These are phyloP conservation scores for Lenwebbia sp. DNA, from an alignment of 345 rosid genomes.

Conservation along the genomic window DNA sequence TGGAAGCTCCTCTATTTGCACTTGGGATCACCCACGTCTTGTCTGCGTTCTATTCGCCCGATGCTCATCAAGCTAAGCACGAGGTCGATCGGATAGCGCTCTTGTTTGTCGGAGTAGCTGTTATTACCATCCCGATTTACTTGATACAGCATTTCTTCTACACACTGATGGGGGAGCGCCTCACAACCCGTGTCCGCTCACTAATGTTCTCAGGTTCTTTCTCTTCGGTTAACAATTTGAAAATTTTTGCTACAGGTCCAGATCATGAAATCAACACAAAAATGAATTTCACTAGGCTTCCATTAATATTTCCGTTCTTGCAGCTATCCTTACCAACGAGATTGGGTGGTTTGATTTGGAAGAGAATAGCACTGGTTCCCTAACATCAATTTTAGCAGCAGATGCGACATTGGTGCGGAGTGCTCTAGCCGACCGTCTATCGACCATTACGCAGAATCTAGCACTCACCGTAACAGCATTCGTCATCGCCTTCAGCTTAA, in stretches of 20 bases:
- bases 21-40: conserved; percentile 56
- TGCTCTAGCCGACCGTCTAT: conserved; percentile 72
- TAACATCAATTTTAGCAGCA: conserved; percentile 61
- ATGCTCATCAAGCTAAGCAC: conserved; percentile 22
- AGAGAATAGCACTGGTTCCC: conserved; percentile 59
- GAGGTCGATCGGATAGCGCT: conserved; percentile 37
- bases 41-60: conserved; percentile 51
- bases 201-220: conserved; percentile 65
- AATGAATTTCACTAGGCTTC: not conserved
- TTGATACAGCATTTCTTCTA: conserved; percentile 69
- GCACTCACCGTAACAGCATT: conserved; percentile 72
- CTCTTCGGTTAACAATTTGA: not conserved
- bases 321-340: conserved; percentile 77
- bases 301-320: not conserved
- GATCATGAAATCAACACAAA: not conserved
- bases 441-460: conserved; percentile 69
- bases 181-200: conserved; percentile 64
- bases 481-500: conserved; percentile 44
- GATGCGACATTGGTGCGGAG: conserved; percentile 75
- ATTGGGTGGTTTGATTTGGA: conserved; percentile 88
- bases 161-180: conserved; percentile 75
- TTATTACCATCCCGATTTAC: conserved; percentile 47
- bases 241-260: not conserved
- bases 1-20: conserved; percentile 63
- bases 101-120: conserved; percentile 37